Percentiles rank a stretch among this genome's conserved stretches.
Evolutionary conservation across 2,329 filamentous ascomycete genomes (phyloP).

Genomic region (Diaporthe batatas): DNA sequence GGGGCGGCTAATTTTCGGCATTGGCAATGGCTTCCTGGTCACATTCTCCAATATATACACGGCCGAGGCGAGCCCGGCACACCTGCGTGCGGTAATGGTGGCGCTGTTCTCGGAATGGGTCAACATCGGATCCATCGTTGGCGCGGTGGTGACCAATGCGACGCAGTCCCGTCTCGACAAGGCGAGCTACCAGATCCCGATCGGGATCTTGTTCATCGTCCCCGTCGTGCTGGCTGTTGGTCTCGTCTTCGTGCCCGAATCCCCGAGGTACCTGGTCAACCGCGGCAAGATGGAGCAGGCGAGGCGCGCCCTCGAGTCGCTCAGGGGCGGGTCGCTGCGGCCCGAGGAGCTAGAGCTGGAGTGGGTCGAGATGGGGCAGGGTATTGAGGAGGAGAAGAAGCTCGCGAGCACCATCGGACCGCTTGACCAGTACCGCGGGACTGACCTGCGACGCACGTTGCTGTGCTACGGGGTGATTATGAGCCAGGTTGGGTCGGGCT

Average conservation of each 20-base stretch:
- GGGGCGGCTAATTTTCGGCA: slow-evolving; percentile 59
- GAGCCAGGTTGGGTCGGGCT: slow-evolving; percentile 58
- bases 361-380: slow-evolving; percentile 56
- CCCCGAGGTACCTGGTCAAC: slow-evolving; percentile 59
- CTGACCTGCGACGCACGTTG: slow-evolving; percentile 62
- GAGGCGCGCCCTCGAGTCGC: slow-evolving; percentile 47
- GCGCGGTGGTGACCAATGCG: slow-evolving; percentile 58
- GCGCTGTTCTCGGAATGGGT: slow-evolving; percentile 64
- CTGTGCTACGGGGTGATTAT: slow-evolving; percentile 63
- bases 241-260: slow-evolving; percentile 61
- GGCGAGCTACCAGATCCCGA: slow-evolving; percentile 61
- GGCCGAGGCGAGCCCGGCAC: slow-evolving; percentile 61
- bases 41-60: slow-evolving; percentile 63
- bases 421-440: slow-evolving; percentile 57
- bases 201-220: slow-evolving; percentile 60
- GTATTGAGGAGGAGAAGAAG: slow-evolving; percentile 55
- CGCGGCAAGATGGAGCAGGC: slow-evolving; percentile 48
- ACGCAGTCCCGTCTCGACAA: slow-evolving; percentile 54
- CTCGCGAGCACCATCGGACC: slow-evolving; percentile 49
- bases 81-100: slow-evolving; percentile 62
- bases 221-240: slow-evolving; percentile 60
- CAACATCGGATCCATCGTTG: slow-evolving; percentile 61
- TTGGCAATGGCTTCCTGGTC: slow-evolving; percentile 59
- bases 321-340: slow-evolving; percentile 50
- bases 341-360: slow-evolving; percentile 54